Evolutionary conservation across 2,329 filamentous ascomycete species (phyloP).

Genomic region (Aspergillus sp.): DNA sequence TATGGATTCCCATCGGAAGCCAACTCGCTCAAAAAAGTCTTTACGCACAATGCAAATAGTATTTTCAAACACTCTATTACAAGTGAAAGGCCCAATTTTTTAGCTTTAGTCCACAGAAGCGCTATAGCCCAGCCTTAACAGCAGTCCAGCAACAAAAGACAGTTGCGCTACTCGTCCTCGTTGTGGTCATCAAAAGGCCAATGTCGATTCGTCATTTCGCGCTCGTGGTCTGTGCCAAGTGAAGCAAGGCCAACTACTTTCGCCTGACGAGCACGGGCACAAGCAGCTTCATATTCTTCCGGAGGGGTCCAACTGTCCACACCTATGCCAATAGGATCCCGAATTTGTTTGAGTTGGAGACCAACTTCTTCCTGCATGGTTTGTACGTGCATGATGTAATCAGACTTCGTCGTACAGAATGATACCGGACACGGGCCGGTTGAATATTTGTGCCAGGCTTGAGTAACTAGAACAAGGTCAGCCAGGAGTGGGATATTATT

Average conservation of each 20-base stretch:
- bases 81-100: too few relatives aligned
- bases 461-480: neutral
- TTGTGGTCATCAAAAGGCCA: slow-evolving; percentile 19
- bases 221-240: slow-evolving; percentile 12
- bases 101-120: too few relatives aligned
- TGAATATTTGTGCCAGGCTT: slow-evolving; percentile 5
- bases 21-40: too few relatives aligned
- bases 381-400: slow-evolving; percentile 5
- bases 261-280: slow-evolving; percentile 5
- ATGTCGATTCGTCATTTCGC: slow-evolving; percentile 6
- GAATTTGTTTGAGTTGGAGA: slow-evolving; percentile 10
- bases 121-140: too few relatives aligned
- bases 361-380: slow-evolving; percentile 14
- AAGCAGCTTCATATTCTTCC: slow-evolving; percentile 14
- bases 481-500: neutral
- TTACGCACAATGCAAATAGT: too few relatives aligned
- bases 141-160: too few relatives aligned
- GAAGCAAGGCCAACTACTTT: slow-evolving; percentile 6
- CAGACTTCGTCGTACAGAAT: slow-evolving; percentile 5
- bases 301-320: slow-evolving; percentile 14
- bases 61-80: too few relatives aligned
- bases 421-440: slow-evolving; percentile 11
- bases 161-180: slow-evolving; percentile 9
- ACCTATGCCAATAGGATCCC: slow-evolving; percentile 11
- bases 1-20: too few relatives aligned